Conservation (phyloP, 78 protist species). For the slime mould (Dictyostelium discoideum) region DNA sequence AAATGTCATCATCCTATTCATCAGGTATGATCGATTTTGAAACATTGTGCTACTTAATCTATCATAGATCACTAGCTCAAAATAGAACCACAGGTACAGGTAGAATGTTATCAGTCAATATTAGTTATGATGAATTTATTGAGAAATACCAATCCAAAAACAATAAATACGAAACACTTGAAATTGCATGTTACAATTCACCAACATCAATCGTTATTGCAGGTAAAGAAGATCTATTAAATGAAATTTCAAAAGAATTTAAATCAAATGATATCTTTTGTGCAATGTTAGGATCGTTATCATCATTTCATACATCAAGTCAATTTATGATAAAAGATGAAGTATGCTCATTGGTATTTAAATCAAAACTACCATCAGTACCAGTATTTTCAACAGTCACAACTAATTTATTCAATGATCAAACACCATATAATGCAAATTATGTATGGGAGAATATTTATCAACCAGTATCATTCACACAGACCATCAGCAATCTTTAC, state of each 20-base stretch:
- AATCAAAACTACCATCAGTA: background rate
- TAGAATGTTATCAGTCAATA: slow-evolving; percentile 28
- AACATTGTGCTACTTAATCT: background rate
- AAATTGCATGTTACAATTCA: slow-evolving; percentile 55
- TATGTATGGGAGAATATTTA: slow-evolving; percentile 6
- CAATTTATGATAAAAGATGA: slow-evolving; percentile 19
- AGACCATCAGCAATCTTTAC: background rate
- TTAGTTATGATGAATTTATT: background rate
- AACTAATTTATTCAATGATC: background rate
- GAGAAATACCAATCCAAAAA: background rate
- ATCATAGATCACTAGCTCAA: background rate
- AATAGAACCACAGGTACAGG: slow-evolving; percentile 18
- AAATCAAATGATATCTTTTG: background rate
- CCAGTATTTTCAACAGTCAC: slow-evolving; percentile 11
- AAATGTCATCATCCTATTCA: slow-evolving; percentile 32
- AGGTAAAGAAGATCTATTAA: slow-evolving; percentile 26
- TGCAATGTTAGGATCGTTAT: slow-evolving; percentile 29
- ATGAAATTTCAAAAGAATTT: background rate
- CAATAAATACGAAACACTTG: background rate
- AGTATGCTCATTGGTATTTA: background rate
- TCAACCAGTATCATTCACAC: slow-evolving; percentile 3
- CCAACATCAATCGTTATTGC: slow-evolving; percentile 40
- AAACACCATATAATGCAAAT: background rate
- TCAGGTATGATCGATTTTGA: slow-evolving; percentile 40
- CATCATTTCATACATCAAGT: slow-evolving; percentile 45